Conservation (phyloP, 495 filamentous ascomycete genomes). For the Tuber calosporum region DNA sequence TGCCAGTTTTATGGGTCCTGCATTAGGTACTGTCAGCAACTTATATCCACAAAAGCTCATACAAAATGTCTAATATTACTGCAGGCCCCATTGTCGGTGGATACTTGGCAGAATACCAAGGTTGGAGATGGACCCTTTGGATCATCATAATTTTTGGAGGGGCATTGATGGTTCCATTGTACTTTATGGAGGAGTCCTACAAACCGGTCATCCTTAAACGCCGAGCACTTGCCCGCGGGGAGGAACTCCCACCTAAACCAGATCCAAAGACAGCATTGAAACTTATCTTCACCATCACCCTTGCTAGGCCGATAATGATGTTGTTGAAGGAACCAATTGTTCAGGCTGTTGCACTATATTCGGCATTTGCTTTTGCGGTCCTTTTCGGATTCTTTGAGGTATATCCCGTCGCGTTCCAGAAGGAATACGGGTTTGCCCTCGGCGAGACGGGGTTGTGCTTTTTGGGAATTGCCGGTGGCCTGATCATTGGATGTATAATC, state of each 20-base stretch:
- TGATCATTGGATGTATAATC: constrained; percentile 44
- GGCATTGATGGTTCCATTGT: constrained; percentile 57
- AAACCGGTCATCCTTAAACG: constrained; percentile 54
- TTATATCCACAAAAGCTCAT: not conserved
- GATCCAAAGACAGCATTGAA: constrained; percentile 45
- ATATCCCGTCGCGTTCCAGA: constrained; percentile 51
- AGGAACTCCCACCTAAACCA: constrained; percentile 42
- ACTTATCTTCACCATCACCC: constrained; percentile 51
- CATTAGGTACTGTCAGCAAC: constrained; percentile 28
- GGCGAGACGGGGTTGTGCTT: constrained; percentile 55
- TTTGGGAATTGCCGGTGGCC: constrained; percentile 53
- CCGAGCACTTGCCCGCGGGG: constrained; percentile 47
- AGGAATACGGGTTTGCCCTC: constrained; percentile 48
- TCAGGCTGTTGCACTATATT: constrained; percentile 54
- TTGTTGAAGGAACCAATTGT: constrained; percentile 61
- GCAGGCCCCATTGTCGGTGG: constrained; percentile 72
- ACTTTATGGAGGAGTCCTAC: constrained; percentile 60
- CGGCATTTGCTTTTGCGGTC: constrained; percentile 56
- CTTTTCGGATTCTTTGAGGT: constrained; percentile 63
- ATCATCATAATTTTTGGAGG: constrained; percentile 70
- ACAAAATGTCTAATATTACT: constrained; percentile 12
- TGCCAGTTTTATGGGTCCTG: constrained; percentile 41
- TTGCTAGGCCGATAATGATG: constrained; percentile 59
- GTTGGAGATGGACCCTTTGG: constrained; percentile 77
- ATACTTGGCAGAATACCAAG: constrained; percentile 58